Evolutionary conservation across 345 rosid species (phyloP), one percentile per base, ranked within the genome.

Genomic region (Atalantia buxifolia): DNA sequence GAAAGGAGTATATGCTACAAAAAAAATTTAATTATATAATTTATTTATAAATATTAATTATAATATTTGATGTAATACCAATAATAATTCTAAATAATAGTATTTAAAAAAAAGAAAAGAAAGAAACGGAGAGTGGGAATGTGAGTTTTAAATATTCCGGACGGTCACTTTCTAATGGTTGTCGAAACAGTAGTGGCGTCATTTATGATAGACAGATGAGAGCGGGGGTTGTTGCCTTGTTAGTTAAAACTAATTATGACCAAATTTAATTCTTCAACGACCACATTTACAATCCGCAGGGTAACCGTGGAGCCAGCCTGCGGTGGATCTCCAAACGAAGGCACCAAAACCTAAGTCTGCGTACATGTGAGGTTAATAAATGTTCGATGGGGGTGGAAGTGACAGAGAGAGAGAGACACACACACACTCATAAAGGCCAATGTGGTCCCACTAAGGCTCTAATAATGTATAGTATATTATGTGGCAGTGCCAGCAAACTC

Each of bases 361-460:
- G 4, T 13, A 80, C 86, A 81, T 64, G 89, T 81, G 89, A 75
- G 31, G 73, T 25, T 67, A 81, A 62, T 81, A 79, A 87, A 84
- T 82, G 75, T 80, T 0, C 18, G 18, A 12, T 13, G 1, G 45
- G 45, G 45, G 3, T 40, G 45, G 2, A 9, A 9, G 45, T 0
- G 45, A 2, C 13, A 35, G 38, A 35, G 38, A 35, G 38, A 35
- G 42, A 38, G 10, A 38, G 10, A 36, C 5, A 3, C 31, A 30
- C 4, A 33, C 6, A 33, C 38, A 45, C 10, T 3, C 3, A 1
- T 1, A 18, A 13, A 40, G 1, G 18, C 1, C 3, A 18, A 45
- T 5, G 18, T 13, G 50, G 50, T 13, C 50, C 18, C 50, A 2
- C 16, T 5, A 7, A 36, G 8, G 1, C 42, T 8, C 42, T 9